phyloP scores from a whole-genome alignment of 257 asterid species.

The Salvia rosmarinus region DNA sequence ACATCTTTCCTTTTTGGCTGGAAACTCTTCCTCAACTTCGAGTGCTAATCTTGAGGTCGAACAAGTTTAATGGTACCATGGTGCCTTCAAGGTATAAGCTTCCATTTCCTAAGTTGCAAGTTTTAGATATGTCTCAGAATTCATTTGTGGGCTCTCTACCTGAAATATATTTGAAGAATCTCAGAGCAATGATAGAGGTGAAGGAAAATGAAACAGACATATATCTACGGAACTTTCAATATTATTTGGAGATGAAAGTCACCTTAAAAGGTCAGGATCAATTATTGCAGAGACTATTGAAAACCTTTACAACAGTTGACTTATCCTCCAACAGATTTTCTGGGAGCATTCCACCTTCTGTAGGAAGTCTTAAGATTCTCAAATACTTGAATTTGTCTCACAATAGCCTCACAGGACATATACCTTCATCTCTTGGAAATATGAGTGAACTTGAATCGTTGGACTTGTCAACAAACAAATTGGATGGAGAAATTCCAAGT shows the following conservation, averaged over 20 bases:
- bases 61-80: no score
- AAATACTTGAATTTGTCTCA: constrained; percentile 20
- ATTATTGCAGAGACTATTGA: not conserved
- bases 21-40: no score
- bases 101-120: no score
- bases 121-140: no score
- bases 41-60: no score
- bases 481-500: constrained; percentile 27
- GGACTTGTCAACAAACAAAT: constrained; percentile 27
- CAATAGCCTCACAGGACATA: constrained; percentile 9
- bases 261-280: not conserved
- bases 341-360: constrained; percentile 20
- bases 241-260: not conserved
- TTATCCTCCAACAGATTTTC: constrained; percentile 30
- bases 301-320: constrained; percentile 18
- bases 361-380: constrained; percentile 19
- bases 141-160: no score
- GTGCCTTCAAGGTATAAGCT: no score
- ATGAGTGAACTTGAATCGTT: constrained; percentile 28
- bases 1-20: no score
- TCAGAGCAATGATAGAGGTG: no score
- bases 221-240: no score
- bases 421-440: constrained; percentile 23
- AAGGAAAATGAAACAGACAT: no score
- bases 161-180: no score